Evolutionary conservation across 352 stramenopile genomes (phyloP), one percentile per base, ranked within the genome.

Genomic region (Phytopythium litorale): DNA sequence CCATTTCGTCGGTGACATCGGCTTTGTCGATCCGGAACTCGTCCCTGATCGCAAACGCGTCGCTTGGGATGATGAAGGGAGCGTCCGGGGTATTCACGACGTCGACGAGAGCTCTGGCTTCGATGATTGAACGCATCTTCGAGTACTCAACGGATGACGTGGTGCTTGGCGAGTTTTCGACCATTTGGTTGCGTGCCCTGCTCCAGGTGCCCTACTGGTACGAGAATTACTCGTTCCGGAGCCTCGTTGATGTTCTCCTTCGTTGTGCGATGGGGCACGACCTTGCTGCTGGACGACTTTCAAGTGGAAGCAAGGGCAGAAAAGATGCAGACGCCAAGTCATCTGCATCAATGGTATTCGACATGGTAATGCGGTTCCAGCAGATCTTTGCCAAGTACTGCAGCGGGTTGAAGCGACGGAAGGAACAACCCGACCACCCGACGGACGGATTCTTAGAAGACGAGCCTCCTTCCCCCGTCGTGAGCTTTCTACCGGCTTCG

Each of bases 201-300:
- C 62, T 92, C 1, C 78, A 87, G 59, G 81, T 92, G 16, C 85
- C 85, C 6, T 88, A 87, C 48, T 94, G 85, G 85, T 89, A 84
- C 60, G 83, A 94, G 61, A 87, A 89, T 57, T 70, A 76, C 25
- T 79, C 72, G 0, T 80, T 94, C 38, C 78, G 85, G 12, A 72
- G 89, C 62, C 58, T 92, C 4, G 35, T 91, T 19, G 83, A 94
- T 56, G 71, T 84, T n/a, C 64, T 94, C 16, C 32, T 91, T 12
- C 75, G 73, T 12, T 90, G 82, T 59, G 87, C 73, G 55, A 91
- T 89, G 78, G 75, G 72, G 28, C 67, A 63, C 40, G 74, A 65
- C 28, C 50, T 32, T 58, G 43, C 52, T 3, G 32, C 4, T 5
- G 59, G 42, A n/a, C 48, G 18, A 30, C 8, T 12, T 18, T 4